Conservation (phyloP, 345 rosid species). For the Erucastrum elatum region DNA sequence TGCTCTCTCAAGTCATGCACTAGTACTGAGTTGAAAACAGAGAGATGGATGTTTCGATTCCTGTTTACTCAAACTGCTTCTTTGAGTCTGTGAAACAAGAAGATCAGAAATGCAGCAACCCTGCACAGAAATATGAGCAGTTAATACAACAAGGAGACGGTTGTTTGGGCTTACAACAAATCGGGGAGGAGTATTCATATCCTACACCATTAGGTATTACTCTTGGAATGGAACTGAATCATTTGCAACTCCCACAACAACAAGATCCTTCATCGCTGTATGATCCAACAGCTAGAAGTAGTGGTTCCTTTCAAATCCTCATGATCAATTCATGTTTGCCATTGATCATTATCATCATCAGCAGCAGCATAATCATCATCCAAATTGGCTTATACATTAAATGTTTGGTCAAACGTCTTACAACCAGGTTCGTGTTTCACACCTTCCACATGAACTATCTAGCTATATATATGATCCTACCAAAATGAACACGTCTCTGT, state of each 20-base stretch:
- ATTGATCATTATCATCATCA: background rate
- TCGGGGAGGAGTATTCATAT: conserved; percentile 51
- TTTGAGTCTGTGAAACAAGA: conserved; percentile 48
- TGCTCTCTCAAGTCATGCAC: conserved; percentile 38
- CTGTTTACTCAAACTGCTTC: conserved; percentile 53
- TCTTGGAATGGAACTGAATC: conserved; percentile 45
- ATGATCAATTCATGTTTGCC: conserved; percentile 34
- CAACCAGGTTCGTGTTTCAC: conserved; percentile 54
- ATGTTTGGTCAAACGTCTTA: conserved; percentile 58
- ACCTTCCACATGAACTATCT: background rate
- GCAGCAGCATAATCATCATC: conserved; percentile 4
- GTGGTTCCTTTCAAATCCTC: conserved; percentile 48
- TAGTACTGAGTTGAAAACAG: conserved; percentile 41
- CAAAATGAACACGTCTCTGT: conserved; percentile 16
- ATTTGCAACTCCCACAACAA: conserved; percentile 40
- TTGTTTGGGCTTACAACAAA: conserved; percentile 54
- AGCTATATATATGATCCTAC: background rate
- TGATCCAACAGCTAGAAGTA: conserved; percentile 43
- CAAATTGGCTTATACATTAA: conserved; percentile 44
- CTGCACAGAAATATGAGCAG: conserved; percentile 52
- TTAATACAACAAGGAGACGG: conserved; percentile 45
- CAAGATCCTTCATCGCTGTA: conserved; percentile 44
- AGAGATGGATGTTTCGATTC: conserved; percentile 55
- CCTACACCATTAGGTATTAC: conserved; percentile 25
- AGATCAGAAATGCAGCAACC: conserved; percentile 50